Evolutionary conservation across 495 filamentous ascomycete genomes (phyloP), one percentile per base, ranked within the genome.

Genomic region (Penicillium odoratum): DNA sequence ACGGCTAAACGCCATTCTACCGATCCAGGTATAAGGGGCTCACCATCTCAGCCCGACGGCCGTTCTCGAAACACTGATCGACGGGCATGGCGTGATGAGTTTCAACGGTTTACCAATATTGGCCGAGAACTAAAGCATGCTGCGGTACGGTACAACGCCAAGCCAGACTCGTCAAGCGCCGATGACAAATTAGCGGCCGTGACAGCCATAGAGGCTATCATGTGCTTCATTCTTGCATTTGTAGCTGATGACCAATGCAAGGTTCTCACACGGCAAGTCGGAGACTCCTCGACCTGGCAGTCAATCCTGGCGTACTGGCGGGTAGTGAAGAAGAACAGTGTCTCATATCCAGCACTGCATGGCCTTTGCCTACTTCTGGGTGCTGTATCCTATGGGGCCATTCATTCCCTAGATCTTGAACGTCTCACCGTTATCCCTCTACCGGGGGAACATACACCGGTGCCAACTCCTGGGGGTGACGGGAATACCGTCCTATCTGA

Each of bases 121-220:
- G 80, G 76, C 7, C 76, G 76, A 45, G 75, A 81, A 51, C 55
- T 81, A 36, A 83, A 83, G 58, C 77, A 81, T 63, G 72, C 73
- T 0, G 74, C 75, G 8, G 77, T 81, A 43, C 69, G 68, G 30
- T 69, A 73, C 50, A 73, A 69, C 16, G 55, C 66, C 29, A 72
- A 70, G 61, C 61, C 71, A 9, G 55, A 59, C 15, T 61, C 65
- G n/a, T 67, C 69, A 9, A 55, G 47, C 7, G 42, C 53, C 7
- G 73, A 77, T 51, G 73, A 74, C 46, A 80, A 77, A 54, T 64
- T 74, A 26, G 75, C 74, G 34, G 74, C 73, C 16, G 74, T 74
- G 13, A 74, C 74, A 33, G 79, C 71, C 1, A 70, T 79, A 29
- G 80, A 83, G 53, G 73, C 79, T 21, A 72, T 81, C 44, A 62